Evolutionary conservation across 129 eudicot species (phyloP).

Genomic region (Flaveria robusta): DNA sequence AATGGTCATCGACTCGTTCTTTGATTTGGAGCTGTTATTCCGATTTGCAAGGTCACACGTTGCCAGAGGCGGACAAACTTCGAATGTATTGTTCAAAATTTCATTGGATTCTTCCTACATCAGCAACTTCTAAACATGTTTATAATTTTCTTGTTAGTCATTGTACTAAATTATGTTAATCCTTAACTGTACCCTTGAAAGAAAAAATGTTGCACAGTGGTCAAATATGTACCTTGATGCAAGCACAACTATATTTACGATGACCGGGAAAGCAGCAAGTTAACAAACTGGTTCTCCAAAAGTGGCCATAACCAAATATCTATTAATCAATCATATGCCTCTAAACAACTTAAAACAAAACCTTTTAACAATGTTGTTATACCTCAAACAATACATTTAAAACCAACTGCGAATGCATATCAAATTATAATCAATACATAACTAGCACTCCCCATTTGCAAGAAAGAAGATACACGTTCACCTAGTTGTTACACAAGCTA

Average conservation of each 20-base stretch:
- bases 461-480: neutral
- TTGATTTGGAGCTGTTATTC: no score
- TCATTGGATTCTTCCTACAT: neutral
- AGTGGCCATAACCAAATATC: neutral
- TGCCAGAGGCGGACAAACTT: no score
- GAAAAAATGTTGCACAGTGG: neutral
- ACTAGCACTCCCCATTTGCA: neutral
- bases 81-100: neutral
- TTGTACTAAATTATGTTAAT: conserved; percentile 6
- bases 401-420: neutral
- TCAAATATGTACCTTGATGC: neutral
- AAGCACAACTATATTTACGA: neutral
- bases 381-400: neutral
- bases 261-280: conserved; percentile 10
- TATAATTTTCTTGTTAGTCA: conserved; percentile 9
- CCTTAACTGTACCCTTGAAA: conserved; percentile 11
- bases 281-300: conserved; percentile 1
- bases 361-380: neutral
- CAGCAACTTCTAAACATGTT: neutral
- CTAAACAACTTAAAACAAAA: neutral
- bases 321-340: neutral
- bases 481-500: neutral
- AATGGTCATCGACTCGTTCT: no score
- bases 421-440: neutral
- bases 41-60: no score